Evolutionary conservation across 2,329 filamentous ascomycete genomes (phyloP), one percentile per base, ranked within the genome.

Genomic region (Fusarium anthophilum): DNA sequence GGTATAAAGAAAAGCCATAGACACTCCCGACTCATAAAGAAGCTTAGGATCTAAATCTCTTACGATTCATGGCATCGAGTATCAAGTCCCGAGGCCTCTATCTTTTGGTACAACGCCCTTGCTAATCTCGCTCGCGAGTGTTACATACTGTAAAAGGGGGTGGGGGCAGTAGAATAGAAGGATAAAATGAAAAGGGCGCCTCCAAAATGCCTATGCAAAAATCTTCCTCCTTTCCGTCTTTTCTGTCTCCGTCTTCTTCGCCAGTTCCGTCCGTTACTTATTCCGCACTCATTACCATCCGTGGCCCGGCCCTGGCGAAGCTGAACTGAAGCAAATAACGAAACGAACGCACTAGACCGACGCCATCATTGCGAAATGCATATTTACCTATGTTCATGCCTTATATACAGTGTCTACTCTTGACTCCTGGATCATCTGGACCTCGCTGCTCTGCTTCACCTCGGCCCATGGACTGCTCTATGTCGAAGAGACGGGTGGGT

Each of bases 41-140:
- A 37, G 26, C 35, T 20, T n/a, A 32, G 22, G 24, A 26, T 30
- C 10, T 15, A 26, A 57, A 59, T 68, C 51, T 69, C 65, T 54
- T 60, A 47, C 69, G 55, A 57, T 63, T 48, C 45, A 62, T 69
- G 70, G 61, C 70, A 78, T 77, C 57, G 69, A 69, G 72, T 50
- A 78, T 76, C 56, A 72, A 69, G 70, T 57, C 56, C 66, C 47
- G 26, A 54, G 26, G 37, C 35, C 48, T 71, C 61, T 70, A 64
- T 69, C 59, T 73, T 72, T 74, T 73, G 58, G 69, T 67, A 76
- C 32, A 77, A 80, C 79, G 75, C 79, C 76, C 70, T 73, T 74
- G 74, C 78, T 79, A 74, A 79, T 77, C 73, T 79, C 75, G 74
- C 75, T 79, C 61, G 68, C 72, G 72, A 78, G 75, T 69, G 75